A percentile compares a stretch with the other conserved stretches of the same genome.
These are phyloP conservation scores for Toxicodendron radicans DNA, from an alignment of 345 rosid genomes.

Conservation along the genomic window DNA sequence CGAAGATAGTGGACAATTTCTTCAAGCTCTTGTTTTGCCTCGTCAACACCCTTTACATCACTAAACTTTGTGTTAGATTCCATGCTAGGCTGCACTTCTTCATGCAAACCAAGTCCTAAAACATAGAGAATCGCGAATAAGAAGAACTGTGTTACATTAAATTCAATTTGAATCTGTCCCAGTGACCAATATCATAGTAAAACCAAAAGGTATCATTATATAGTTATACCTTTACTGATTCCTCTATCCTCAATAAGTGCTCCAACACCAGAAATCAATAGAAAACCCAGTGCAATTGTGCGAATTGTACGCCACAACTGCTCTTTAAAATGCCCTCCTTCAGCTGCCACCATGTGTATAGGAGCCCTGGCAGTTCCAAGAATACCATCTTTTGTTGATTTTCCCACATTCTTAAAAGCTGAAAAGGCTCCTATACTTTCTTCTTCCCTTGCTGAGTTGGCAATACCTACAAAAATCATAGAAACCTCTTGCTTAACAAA, in stretches of 20 bases:
- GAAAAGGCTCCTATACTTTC: slow-evolving; percentile 59
- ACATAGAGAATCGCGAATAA: slow-evolving; percentile 11
- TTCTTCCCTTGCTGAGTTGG: slow-evolving; percentile 51
- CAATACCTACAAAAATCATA: slow-evolving; percentile 45
- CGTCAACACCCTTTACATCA: slow-evolving; percentile 97
- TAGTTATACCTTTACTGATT: slow-evolving; percentile 71
- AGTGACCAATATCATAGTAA: slow-evolving; percentile 3
- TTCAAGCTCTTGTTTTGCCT: slow-evolving; percentile 94
- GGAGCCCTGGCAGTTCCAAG: slow-evolving; percentile 89
- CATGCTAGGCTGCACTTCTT: slow-evolving; percentile 95
- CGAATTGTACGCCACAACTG: slow-evolving; percentile 93
- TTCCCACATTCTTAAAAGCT: slow-evolving; percentile 72
- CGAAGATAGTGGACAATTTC: slow-evolving; percentile 97
- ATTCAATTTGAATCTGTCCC: slow-evolving; percentile 11
- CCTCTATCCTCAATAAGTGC: slow-evolving; percentile 95
- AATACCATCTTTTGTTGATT: slow-evolving; percentile 59
- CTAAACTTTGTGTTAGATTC: slow-evolving; percentile 87
- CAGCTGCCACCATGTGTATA: slow-evolving; percentile 76
- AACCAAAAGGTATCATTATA: slow-evolving; percentile 3
- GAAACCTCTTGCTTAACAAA: background rate
- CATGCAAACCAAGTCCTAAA: slow-evolving; percentile 85
- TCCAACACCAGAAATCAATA: slow-evolving; percentile 85
- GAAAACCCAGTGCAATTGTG: slow-evolving; percentile 64
- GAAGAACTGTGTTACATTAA: background rate
- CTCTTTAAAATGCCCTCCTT: slow-evolving; percentile 85